Conservation (phyloP, 2,329 filamentous ascomycete species). For the Malbranchea zuffiana region DNA sequence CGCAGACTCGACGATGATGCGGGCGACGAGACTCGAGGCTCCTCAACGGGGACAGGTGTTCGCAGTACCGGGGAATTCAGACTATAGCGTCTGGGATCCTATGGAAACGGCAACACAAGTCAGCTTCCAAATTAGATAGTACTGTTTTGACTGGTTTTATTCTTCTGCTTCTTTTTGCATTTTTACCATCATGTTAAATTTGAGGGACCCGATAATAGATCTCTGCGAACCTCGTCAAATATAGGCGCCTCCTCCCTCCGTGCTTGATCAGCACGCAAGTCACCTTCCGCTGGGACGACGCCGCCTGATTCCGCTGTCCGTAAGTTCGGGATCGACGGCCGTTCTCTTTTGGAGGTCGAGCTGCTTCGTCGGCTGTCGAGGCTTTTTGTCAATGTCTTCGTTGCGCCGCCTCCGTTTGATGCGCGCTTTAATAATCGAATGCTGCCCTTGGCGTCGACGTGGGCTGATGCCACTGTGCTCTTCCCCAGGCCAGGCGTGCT, state of each 20-base stretch:
- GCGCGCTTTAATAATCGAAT: conserved; percentile 39
- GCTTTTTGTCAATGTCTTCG: conserved; percentile 72
- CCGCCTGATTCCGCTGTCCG: conserved; percentile 26
- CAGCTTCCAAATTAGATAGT: too few species aligned
- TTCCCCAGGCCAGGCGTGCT: conserved; percentile 87
- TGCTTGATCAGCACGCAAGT: conserved; percentile 22
- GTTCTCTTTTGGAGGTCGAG: conserved; percentile 70
- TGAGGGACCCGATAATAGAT: conserved; percentile 35
- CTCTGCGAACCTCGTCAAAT: conserved; percentile 40
- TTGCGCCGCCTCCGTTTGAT: conserved; percentile 58
- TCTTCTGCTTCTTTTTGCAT: background rate
- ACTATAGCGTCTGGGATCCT: too few species aligned
- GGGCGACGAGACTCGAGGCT: conserved; percentile 19
- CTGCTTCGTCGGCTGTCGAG: conserved; percentile 86
- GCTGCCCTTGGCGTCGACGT: conserved; percentile 72
- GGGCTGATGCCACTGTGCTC: conserved; percentile 78
- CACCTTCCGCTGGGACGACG: conserved; percentile 27
- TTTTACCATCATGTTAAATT: conserved; percentile 11
- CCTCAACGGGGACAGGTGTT: too few species aligned
- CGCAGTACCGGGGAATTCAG: too few species aligned
- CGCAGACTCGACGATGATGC: conserved; percentile 20
- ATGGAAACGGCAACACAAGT: too few species aligned
- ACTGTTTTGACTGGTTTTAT: background rate
- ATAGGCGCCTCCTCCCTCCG: conserved; percentile 31
- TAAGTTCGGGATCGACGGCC: conserved; percentile 34